Percentiles rank a stretch among this genome's conserved stretches.
Evolutionary conservation across 106 monocot genomes (phyloP).

Genomic region (Allium cepa): DNA sequence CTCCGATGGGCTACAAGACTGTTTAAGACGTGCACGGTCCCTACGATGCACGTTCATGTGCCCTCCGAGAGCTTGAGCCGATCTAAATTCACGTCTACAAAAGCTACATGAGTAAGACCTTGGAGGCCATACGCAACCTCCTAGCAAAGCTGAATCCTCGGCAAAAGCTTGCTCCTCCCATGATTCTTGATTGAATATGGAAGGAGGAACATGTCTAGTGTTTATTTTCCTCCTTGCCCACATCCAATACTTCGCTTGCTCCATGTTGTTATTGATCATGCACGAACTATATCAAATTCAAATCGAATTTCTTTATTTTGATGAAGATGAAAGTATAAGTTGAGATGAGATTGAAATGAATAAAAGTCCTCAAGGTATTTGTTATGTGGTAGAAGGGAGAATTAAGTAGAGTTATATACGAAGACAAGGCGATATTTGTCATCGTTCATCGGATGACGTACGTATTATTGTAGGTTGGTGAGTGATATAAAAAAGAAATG

Average conservation of each 20-base stretch:
- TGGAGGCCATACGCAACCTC: conserved; percentile 67
- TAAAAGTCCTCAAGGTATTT: background rate
- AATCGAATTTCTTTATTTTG: no score
- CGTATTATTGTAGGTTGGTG: conserved; percentile 5
- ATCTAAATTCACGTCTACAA: conserved; percentile 69
- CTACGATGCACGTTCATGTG: conserved; percentile 89
- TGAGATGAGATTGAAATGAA: no score
- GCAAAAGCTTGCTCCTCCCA: conserved; percentile 75
- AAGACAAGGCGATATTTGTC: conserved; percentile 7
- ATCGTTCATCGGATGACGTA: no score
- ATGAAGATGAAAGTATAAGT: no score
- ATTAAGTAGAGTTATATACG: background rate
- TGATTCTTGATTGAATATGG: conserved; percentile 15
- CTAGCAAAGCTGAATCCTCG: conserved; percentile 38
- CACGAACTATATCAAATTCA: no score
- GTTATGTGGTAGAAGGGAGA: background rate
- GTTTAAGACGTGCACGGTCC: conserved; percentile 66
- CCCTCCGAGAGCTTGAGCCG: conserved; percentile 76
- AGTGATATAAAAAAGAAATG: background rate
- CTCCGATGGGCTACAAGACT: conserved; percentile 12
- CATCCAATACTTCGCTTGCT: conserved; percentile 50
- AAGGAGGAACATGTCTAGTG: conserved; percentile 8
- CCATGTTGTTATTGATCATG: conserved; percentile 26
- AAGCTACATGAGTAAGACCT: conserved; percentile 76
- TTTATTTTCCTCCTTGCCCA: conserved; percentile 25